Percentiles rank a stretch among this genome's conserved stretches.
These are phyloP conservation scores for Ophiocordyceps unilateralis DNA, from an alignment of 2,329 filamentous ascomycete genomes.

Conservation along the genomic window DNA sequence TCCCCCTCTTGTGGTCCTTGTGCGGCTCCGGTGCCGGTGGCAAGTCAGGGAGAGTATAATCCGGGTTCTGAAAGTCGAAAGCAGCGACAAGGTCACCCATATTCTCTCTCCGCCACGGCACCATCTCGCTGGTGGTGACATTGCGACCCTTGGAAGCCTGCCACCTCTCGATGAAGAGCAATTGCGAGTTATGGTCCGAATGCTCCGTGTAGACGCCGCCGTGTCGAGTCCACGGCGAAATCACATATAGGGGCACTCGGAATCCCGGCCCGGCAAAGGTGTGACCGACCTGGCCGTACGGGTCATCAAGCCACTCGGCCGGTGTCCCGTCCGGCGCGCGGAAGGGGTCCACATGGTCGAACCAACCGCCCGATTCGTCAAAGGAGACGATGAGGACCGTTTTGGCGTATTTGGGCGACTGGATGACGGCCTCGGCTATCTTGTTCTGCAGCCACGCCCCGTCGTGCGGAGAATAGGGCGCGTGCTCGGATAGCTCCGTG, in stretches of 20 bases:
- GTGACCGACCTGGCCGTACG: slow-evolving; percentile 20
- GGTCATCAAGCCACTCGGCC: slow-evolving; percentile 33
- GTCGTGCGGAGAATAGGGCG: slow-evolving; percentile 32
- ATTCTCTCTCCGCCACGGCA: slow-evolving; percentile 13
- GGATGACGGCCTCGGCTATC: slow-evolving; percentile 31
- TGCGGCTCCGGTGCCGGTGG: slow-evolving; percentile 25
- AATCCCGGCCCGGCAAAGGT: slow-evolving; percentile 19
- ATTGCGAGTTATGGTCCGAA: slow-evolving; percentile 36
- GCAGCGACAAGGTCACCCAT: slow-evolving; percentile 18
- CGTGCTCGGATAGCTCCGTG: slow-evolving; percentile 32
- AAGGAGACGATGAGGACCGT: slow-evolving; percentile 29
- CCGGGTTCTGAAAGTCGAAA: slow-evolving; percentile 29
- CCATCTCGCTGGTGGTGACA: slow-evolving; percentile 14
- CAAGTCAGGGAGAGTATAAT: slow-evolving; percentile 27
- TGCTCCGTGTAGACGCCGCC: slow-evolving; percentile 36
- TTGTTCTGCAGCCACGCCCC: slow-evolving; percentile 36
- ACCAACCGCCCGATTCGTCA: slow-evolving; percentile 34
- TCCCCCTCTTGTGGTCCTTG: slow-evolving; percentile 19
- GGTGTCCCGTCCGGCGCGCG: slow-evolving; percentile 28
- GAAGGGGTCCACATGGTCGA: slow-evolving; percentile 35
- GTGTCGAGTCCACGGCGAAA: slow-evolving; percentile 37
- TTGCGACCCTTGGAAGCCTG: slow-evolving; percentile 19
- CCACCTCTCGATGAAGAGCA: slow-evolving; percentile 35
- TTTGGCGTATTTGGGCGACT: slow-evolving; percentile 28
- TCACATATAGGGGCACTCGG: slow-evolving; percentile 35